A percentile compares a stretch with the other conserved stretches of the same genome.
phyloP scores from a whole-genome alignment of 257 asterid genomes.

The Gentiana macrophylla region DNA sequence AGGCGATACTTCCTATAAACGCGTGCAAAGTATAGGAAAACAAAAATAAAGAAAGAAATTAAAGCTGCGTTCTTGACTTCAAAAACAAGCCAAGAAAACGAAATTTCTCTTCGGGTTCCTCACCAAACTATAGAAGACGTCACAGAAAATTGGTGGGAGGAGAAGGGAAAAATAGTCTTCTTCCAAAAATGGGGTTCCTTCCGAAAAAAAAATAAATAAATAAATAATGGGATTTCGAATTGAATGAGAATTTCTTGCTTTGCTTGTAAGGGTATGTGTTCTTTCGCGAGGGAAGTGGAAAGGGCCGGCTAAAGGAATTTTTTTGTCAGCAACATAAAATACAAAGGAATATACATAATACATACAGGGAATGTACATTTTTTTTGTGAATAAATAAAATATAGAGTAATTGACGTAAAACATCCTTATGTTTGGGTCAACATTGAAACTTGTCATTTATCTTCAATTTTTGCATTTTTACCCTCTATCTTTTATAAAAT shows the following conservation, averaged over 20 bases:
- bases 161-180: neutral
- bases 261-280: no score
- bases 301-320: neutral
- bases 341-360: no score
- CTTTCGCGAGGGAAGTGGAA: neutral
- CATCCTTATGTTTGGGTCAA: no score
- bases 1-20: constrained; percentile 8
- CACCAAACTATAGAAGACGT: neutral
- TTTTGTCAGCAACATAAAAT: no score
- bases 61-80: constrained; percentile 5
- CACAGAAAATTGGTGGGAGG: neutral
- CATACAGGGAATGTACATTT: no score
- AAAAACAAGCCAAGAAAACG: constrained; percentile 1
- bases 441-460: no score
- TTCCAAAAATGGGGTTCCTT: neutral
- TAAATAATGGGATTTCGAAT: neutral
- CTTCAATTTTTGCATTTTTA: no score
- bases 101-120: no score
- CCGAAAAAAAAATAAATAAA: no score
- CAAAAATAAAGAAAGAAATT: neutral
- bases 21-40: constrained; percentile 8
- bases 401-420: no score
- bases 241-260: neutral
- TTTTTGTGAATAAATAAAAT: no score
- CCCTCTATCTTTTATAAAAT: no score